Conservation (phyloP, 1,284 basidiomycete genomes). For the Kwoniella shivajii region DNA sequence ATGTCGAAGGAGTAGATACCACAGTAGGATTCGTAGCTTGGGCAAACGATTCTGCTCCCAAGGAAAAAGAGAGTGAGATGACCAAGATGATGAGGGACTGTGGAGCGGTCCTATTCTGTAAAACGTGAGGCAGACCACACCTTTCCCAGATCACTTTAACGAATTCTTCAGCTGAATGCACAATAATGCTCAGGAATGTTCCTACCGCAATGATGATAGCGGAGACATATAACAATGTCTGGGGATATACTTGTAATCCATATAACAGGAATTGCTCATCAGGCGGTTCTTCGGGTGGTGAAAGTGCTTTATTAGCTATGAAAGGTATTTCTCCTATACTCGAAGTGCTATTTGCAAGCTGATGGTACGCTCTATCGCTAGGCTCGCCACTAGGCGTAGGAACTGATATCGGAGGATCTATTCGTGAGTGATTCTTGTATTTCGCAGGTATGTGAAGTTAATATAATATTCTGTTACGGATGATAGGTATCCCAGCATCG, state of each 20-base stretch:
- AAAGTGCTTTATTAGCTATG: slow-evolving; percentile 61
- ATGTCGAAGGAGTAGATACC: slow-evolving; percentile 51
- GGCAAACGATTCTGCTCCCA: slow-evolving; percentile 33
- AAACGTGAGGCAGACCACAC: slow-evolving; percentile 28
- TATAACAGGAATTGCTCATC: slow-evolving; percentile 60
- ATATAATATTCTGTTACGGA: background rate
- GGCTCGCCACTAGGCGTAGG: slow-evolving; percentile 68
- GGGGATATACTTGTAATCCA: slow-evolving; percentile 70
- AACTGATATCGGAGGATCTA: slow-evolving; percentile 71
- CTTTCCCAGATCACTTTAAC: background rate
- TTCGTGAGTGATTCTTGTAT: slow-evolving; percentile 49
- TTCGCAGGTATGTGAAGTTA: background rate
- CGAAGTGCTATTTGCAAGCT: background rate
- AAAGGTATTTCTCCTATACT: slow-evolving; percentile 50
- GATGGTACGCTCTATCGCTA: slow-evolving; percentile 7
- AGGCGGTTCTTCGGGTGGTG: slow-evolving; percentile 67
- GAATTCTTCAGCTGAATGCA: too few relatives aligned
- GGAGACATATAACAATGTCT: slow-evolving; percentile 54
- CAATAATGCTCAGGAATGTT: slow-evolving; percentile 25
- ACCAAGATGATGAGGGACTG: slow-evolving; percentile 33
- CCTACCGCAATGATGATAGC: slow-evolving; percentile 48
- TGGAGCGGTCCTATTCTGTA: slow-evolving; percentile 46
- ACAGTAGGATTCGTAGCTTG: slow-evolving; percentile 43
- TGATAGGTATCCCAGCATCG: slow-evolving; percentile 63
- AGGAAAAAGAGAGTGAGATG: slow-evolving; percentile 37